Conservation (phyloP, 441 rosid genomes). For the Theobroma grandiflorum region DNA sequence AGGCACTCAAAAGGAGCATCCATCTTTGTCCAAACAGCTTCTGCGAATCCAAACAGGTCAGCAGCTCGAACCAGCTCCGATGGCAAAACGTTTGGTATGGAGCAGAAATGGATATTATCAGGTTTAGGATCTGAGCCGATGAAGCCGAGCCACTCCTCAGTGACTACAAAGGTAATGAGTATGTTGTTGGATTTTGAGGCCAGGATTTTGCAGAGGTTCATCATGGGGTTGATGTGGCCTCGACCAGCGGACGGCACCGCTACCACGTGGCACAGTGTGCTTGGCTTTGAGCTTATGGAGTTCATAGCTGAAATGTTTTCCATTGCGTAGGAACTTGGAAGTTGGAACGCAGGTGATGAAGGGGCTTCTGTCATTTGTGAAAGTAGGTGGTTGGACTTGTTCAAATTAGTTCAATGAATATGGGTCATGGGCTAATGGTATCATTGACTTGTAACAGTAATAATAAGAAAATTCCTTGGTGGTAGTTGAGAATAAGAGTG, state of each 20-base stretch:
- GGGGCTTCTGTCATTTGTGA: not conserved
- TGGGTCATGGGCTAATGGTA: too few relatives aligned
- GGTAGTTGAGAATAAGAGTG: too few relatives aligned
- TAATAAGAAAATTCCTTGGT: not conserved
- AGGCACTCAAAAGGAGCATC: constrained; percentile 29
- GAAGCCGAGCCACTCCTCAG: constrained; percentile 16
- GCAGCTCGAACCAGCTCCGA: not conserved
- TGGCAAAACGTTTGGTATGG: not conserved
- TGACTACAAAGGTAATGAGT: not conserved
- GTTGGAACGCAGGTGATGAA: too few relatives aligned
- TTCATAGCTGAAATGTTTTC: not conserved
- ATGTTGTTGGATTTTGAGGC: constrained; percentile 16
- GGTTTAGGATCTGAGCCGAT: not conserved
- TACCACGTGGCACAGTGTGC: constrained; percentile 17
- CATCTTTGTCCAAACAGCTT: constrained; percentile 33
- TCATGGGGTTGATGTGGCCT: constrained; percentile 40
- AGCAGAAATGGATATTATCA: not conserved
- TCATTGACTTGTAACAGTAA: too few relatives aligned
- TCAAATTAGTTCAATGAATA: too few relatives aligned
- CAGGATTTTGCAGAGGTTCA: constrained; percentile 29
- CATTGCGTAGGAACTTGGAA: not conserved
- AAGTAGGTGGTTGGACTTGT: not conserved
- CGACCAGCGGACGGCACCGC: constrained; percentile 27
- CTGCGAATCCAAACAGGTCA: constrained; percentile 18
- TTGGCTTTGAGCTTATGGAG: not conserved